These are phyloP conservation scores for Nelumbo lutea DNA, from an alignment of 164 flowering plant genomes.

Conservation along the genomic window DNA sequence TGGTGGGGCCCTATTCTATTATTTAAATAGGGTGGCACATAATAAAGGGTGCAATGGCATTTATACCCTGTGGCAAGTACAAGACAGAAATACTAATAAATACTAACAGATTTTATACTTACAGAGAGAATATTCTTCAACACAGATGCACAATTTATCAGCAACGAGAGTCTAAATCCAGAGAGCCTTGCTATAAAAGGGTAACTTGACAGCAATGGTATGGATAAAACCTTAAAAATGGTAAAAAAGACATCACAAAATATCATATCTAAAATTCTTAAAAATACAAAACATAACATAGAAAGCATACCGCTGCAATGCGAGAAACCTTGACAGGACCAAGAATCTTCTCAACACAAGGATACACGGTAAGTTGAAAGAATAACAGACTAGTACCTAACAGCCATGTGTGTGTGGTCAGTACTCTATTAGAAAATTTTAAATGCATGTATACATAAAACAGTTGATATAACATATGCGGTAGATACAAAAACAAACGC, in stretches of 20 bases:
- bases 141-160: constrained; percentile 52
- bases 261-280: neutral
- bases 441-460: too few relatives aligned
- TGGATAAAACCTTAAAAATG: constrained; percentile 34
- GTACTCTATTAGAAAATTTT: neutral
- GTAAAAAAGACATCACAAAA: neutral
- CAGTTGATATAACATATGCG: too few relatives aligned
- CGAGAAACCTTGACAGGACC: constrained; percentile 49
- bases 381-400: constrained; percentile 47
- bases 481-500: too few relatives aligned
- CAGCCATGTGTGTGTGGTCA: neutral
- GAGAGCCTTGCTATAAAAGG: constrained; percentile 53
- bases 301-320: constrained; percentile 43
- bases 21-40: too few relatives aligned
- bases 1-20: too few relatives aligned
- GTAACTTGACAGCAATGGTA: constrained; percentile 56
- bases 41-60: too few relatives aligned
- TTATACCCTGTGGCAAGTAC: too few relatives aligned
- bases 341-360: constrained; percentile 33
- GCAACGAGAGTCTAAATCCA: constrained; percentile 37
- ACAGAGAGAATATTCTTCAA: constrained; percentile 57
- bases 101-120: constrained; percentile 21
- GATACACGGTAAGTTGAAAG: constrained; percentile 48
- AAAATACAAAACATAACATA: neutral
- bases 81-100: too few relatives aligned